Evolutionary conservation across 768 basidiomycete genomes (phyloP), one percentile per base, ranked within the genome.

Genomic region (Trametes elegans): DNA sequence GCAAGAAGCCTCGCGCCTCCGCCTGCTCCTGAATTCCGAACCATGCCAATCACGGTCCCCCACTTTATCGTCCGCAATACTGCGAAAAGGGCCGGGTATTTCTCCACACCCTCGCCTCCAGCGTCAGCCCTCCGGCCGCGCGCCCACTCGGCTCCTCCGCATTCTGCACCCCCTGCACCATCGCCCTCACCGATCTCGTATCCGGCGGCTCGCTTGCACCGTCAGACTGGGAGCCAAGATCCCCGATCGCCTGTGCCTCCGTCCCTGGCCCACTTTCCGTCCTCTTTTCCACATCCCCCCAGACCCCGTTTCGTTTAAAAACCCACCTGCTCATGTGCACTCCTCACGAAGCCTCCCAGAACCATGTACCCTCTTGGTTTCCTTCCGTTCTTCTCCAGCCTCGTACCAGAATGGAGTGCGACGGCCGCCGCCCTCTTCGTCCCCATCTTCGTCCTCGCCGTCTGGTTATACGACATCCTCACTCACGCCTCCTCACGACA

Each of bases 321-420:
- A 43, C 32, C 3, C 47, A 57, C 59, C 57, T 55, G 62, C 61
- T 62, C 64, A 52, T 59, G 50, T 29, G 53, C 28, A 55, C 42
- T 43, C 49, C 41, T 52, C 58, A 52, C 51, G 34, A 41, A 53
- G 44, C 40, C 27, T 10, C 34, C 35, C 41, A 42, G 35, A 64
- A 64, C 60, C 65, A 77, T 77, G 76, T 73, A 73, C 43, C 70
- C 76, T 31, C 70, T 76, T 62, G 73, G 76, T 63, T 56, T 77
- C 38, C 68, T 74, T 50, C 70, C 70, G 57, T 66, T 74, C 57
- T 65, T 73, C 58, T 66, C 69, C 55, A 68, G 68, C 23, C 71
- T 73, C 63, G 62, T 71, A 52, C 53, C 73, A 43, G 69, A 74
- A 31, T 63, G 67, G 35, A 51, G 71, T 29, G 67, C 70, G 51